Evolutionary conservation across 192 early-diverging fungal genomes (phyloP).

Genomic region (Haplosporangium gracile): DNA sequence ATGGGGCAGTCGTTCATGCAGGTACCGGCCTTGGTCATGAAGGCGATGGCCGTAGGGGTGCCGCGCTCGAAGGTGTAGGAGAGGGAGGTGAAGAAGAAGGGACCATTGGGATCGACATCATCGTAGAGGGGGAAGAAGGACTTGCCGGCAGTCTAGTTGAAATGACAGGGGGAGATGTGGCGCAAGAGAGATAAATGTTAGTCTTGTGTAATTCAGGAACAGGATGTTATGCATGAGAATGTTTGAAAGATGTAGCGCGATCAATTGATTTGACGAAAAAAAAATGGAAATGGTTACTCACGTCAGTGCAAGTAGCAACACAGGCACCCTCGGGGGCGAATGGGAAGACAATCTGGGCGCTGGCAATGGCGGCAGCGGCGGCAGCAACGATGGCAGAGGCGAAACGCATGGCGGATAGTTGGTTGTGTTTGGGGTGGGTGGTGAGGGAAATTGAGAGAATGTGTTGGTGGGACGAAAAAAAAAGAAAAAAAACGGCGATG

Average conservation of each 20-base stretch:
- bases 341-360: conserved; percentile 35
- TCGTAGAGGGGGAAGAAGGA: conserved; percentile 26
- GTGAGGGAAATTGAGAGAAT: not conserved
- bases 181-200: not conserved
- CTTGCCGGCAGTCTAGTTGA: conserved; percentile 26
- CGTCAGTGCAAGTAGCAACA: conserved; percentile 30
- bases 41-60: conserved; percentile 12
- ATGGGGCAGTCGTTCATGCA: conserved; percentile 27
- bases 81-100: conserved; percentile 32
- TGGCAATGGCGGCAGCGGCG: conserved; percentile 25
- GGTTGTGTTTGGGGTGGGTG: not conserved
- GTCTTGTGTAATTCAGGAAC: not conserved
- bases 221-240: too few species aligned
- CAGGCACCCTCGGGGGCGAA: conserved; percentile 42
- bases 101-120: conserved; percentile 30
- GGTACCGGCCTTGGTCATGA: conserved; percentile 30
- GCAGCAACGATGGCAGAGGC: conserved; percentile 20
- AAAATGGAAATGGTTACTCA: not conserved
- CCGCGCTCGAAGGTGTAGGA: conserved; percentile 29
- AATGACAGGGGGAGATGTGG: not conserved
- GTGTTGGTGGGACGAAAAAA: not conserved
- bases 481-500: not conserved
- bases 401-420: conserved; percentile 32
- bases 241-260: not conserved
- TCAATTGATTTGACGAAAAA: not conserved